Conservation (phyloP, 352 stramenopile species). For the Lagenidium giganteum region DNA sequence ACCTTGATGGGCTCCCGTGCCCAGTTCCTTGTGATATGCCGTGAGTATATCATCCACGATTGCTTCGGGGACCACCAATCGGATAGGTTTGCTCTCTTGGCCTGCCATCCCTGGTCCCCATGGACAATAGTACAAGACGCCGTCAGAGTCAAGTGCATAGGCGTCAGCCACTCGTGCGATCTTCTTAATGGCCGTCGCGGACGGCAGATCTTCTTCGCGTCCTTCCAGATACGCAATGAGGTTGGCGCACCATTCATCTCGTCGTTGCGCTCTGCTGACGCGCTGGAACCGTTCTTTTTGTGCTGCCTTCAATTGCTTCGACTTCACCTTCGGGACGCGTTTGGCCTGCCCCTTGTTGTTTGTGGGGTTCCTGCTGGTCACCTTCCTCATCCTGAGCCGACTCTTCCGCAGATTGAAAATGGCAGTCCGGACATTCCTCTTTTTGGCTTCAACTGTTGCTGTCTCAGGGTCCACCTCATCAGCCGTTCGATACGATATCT, state of each 20-base stretch:
- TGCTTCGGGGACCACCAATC: conserved; percentile 1
- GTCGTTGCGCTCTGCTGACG: neutral
- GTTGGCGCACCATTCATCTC: neutral
- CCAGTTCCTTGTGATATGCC: conserved; percentile 3
- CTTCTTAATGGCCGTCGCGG: neutral
- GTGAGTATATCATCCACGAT: conserved; percentile 1
- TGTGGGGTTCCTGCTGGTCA: neutral
- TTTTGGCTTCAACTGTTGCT: too few relatives aligned
- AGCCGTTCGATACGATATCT: too few relatives aligned
- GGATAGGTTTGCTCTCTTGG: neutral
- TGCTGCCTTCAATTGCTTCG: neutral
- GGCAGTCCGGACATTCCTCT: too few relatives aligned
- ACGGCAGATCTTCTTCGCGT: neutral
- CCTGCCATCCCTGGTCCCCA: too few relatives aligned
- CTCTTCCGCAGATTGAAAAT: neutral
- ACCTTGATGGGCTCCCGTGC: conserved; percentile 1
- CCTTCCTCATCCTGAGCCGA: neutral
- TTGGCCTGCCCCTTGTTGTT: too few relatives aligned
- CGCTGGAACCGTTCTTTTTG: conserved; percentile 3
- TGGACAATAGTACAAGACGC: conserved; percentile 5
- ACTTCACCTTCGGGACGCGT: neutral
- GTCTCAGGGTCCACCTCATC: too few relatives aligned
- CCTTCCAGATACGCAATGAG: conserved; percentile 1
- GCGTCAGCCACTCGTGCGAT: neutral
- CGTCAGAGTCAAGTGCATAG: neutral